Evolutionary conservation across 345 rosid species (phyloP), one percentile per base, ranked within the genome.

Genomic region (Eucalyptus caleyi): DNA sequence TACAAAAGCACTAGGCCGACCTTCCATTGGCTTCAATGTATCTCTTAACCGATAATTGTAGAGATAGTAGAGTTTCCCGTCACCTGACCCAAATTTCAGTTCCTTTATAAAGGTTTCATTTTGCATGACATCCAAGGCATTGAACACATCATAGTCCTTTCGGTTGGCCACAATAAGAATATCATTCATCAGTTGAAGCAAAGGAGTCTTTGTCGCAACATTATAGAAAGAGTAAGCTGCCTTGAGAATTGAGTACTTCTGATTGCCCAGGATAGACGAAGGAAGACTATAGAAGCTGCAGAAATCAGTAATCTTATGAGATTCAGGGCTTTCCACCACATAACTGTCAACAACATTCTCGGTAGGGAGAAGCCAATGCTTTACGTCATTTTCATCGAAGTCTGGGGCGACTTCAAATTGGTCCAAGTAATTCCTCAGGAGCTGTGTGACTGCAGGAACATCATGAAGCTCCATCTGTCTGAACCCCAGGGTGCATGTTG

Each of bases 331-430:
- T 88, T 96, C 99, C 11, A 97, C 99, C 91, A 97, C 50, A 93
- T 89, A 97, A 92, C 99, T 96, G 90, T 97, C 97, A 50, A 97
- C 94, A 2, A 97, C 99, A 51, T 93, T 88, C 91, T 95, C 97
- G 4, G 93, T 92, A 23, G 99, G 98, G 89, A 95, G 97, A 53
- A 97, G 94, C 98, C 98, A 96, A 88, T 96, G 99, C 91, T 96
- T 97, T 51, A 97, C 96, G 72, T 97, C 99, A 51, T 93, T 89
- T 91, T 97, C 98, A 65, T 95, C 96, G 86, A 97, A 95, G 89
- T 97, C 98, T 3, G 98, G 97, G 10, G 98, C 95, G 7, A 97
- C 98, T 27, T 91, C 92, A 90, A 97, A 97, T 92, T 93, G 97
- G 90, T 93, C 87, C 90, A 96, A 91, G 94, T 96, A 97, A 89